Percentiles rank a stretch among this genome's conserved stretches.
phyloP scores from a whole-genome alignment of 106 monocot species.

The Cymbidium sinense region DNA sequence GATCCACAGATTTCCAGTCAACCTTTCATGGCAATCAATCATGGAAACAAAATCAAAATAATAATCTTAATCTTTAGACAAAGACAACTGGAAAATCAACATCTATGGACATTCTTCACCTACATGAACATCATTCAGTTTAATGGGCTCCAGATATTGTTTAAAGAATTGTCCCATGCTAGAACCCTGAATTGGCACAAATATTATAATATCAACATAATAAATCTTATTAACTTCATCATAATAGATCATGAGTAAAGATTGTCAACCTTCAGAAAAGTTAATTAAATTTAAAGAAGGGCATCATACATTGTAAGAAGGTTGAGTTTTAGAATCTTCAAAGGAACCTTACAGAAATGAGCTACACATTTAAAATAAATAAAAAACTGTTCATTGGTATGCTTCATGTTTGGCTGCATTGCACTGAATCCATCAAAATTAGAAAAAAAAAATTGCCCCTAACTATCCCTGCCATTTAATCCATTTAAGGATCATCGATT shows the following conservation, averaged over 20 bases:
- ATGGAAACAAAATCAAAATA: conserved; percentile 8
- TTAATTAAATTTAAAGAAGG: too few relatives aligned
- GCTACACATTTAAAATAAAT: not conserved
- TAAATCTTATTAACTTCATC: not conserved
- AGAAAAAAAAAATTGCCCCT: too few relatives aligned
- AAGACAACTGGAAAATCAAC: not conserved
- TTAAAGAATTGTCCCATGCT: conserved; percentile 97
- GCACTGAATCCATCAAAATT: too few relatives aligned
- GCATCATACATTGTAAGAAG: too few relatives aligned
- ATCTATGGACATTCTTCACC: conserved; percentile 11
- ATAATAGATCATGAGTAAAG: not conserved
- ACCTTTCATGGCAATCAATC: conserved; percentile 31
- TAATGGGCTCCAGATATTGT: conserved; percentile 83
- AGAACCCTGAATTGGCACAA: conserved; percentile 63
- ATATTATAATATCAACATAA: not conserved
- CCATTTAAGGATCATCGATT: too few relatives aligned
- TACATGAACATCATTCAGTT: conserved; percentile 83
- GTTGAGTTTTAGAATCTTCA: too few relatives aligned
- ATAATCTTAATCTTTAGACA: not conserved
- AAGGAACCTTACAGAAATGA: not conserved
- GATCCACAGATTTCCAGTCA: conserved; percentile 79
- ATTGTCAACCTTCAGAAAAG: not conserved
- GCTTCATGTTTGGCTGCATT: not conserved
- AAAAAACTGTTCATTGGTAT: not conserved
- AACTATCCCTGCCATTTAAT: too few relatives aligned